phyloP scores from a whole-genome alignment of 768 basidiomycete genomes.

The Phylloporus arenicola region DNA sequence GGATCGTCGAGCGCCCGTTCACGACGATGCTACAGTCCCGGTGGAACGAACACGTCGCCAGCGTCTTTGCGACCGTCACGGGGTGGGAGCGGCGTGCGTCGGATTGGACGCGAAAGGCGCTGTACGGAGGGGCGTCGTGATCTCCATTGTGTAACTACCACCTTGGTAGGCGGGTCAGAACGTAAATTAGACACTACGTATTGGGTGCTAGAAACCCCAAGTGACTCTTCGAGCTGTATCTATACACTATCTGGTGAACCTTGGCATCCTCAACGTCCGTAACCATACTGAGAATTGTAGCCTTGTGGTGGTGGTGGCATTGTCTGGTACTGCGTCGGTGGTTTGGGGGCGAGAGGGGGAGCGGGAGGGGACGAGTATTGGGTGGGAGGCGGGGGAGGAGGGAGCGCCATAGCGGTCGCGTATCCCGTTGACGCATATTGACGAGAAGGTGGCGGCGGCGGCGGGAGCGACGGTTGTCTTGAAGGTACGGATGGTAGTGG shows the following conservation, averaged over 20 bases:
- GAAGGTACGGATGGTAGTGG: constrained; percentile 15
- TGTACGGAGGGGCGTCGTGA: constrained; percentile 33
- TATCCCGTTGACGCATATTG: constrained; percentile 17
- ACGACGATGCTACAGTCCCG: constrained; percentile 42
- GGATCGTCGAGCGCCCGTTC: constrained; percentile 46
- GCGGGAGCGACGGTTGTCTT: constrained; percentile 23
- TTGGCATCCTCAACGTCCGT: constrained; percentile 18
- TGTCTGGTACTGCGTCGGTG: constrained; percentile 23
- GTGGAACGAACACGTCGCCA: constrained; percentile 57
- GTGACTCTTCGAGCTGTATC: neutral
- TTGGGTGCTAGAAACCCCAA: neutral
- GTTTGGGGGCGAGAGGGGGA: constrained; percentile 11
- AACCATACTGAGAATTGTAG: constrained; percentile 25
- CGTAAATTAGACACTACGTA: neutral
- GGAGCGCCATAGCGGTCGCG: constrained; percentile 13
- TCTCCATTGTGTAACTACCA: no score
- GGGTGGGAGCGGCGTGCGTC: constrained; percentile 43
- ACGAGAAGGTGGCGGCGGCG: constrained; percentile 16
- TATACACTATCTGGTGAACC: neutral
- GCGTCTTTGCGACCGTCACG: constrained; percentile 38
- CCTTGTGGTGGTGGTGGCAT: constrained; percentile 30
- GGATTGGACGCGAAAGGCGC: constrained; percentile 41
- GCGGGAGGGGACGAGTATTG: constrained; percentile 19
- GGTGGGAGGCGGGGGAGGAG: constrained; percentile 27
- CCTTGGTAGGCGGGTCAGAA: no score